A percentile compares a stretch with the other conserved stretches of the same genome.
These are phyloP conservation scores for Melanopsichium pennsylvanicum DNA, from an alignment of 1,284 basidiomycete species.

Conservation along the genomic window DNA sequence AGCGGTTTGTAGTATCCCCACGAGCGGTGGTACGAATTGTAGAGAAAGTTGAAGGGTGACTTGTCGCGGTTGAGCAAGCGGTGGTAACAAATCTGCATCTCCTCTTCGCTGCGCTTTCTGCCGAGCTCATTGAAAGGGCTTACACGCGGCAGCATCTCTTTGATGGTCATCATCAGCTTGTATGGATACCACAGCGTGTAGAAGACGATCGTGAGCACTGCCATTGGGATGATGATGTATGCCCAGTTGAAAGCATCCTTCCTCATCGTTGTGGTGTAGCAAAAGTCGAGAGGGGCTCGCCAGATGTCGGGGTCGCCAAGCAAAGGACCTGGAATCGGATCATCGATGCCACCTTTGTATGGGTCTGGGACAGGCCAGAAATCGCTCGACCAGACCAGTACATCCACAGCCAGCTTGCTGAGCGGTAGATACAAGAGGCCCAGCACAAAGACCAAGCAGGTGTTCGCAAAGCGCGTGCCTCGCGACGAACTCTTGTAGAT, in stretches of 20 bases:
- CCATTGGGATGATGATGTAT: slow-evolving; percentile 73
- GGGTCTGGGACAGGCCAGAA: slow-evolving; percentile 70
- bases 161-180: slow-evolving; percentile 71
- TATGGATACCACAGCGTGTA: slow-evolving; percentile 80
- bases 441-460: slow-evolving; percentile 53
- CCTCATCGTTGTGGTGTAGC: slow-evolving; percentile 74
- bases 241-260: slow-evolving; percentile 78
- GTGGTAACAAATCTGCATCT: slow-evolving; percentile 79
- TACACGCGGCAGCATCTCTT: slow-evolving; percentile 73
- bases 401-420: slow-evolving; percentile 59
- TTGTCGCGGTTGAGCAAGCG: slow-evolving; percentile 74
- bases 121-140: slow-evolving; percentile 78
- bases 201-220: slow-evolving; percentile 70
- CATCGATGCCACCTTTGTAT: slow-evolving; percentile 70
- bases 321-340: slow-evolving; percentile 66
- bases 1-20: slow-evolving; percentile 65
- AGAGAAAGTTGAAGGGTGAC: slow-evolving; percentile 78
- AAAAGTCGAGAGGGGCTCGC: slow-evolving; percentile 75
- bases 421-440: slow-evolving; percentile 58
- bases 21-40: slow-evolving; percentile 70
- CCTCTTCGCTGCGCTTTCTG: slow-evolving; percentile 69
- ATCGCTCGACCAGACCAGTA: slow-evolving; percentile 56
- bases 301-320: slow-evolving; percentile 70
- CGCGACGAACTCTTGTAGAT: slow-evolving; percentile 47
- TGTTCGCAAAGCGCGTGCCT: slow-evolving; percentile 53